Conservation (phyloP, 1,284 basidiomycete genomes). For the Trichosporon sp. region DNA sequence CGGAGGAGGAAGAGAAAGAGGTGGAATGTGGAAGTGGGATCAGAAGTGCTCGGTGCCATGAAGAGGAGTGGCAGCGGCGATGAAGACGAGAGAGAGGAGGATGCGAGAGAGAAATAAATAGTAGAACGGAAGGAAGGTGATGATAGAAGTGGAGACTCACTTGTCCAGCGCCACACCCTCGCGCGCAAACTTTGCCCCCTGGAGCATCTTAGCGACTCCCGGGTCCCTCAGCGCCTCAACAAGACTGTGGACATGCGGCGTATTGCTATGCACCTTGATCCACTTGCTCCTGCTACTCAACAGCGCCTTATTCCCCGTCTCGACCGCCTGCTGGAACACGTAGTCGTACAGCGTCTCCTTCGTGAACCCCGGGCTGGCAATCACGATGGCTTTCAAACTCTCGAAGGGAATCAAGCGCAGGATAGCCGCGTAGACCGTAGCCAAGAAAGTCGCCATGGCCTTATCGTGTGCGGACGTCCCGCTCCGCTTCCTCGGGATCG, state of each 20-base stretch:
- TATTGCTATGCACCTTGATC: constrained; percentile 84
- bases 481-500: constrained; percentile 86
- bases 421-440: constrained; percentile 79
- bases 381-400: constrained; percentile 78
- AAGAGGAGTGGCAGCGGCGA: too few relatives aligned
- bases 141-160: too few relatives aligned
- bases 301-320: constrained; percentile 76
- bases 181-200: constrained; percentile 95
- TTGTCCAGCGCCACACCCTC: constrained; percentile 87
- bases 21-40: too few relatives aligned
- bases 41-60: too few relatives aligned
- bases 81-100: too few relatives aligned
- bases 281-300: constrained; percentile 74
- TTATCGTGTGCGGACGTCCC: constrained; percentile 81
- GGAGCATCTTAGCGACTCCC: constrained; percentile 64
- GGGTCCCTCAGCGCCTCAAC: constrained; percentile 92
- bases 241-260: constrained; percentile 91
- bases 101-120: too few relatives aligned
- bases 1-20: too few relatives aligned
- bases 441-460: constrained; percentile 73
- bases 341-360: constrained; percentile 76
- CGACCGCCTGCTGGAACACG: constrained; percentile 72
- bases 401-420: constrained; percentile 82
- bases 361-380: constrained; percentile 95
- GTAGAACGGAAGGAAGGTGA: too few relatives aligned